These are phyloP conservation scores for Mortierella sp. DNA, from an alignment of 371 early-diverging fungal genomes.

Conservation along the genomic window DNA sequence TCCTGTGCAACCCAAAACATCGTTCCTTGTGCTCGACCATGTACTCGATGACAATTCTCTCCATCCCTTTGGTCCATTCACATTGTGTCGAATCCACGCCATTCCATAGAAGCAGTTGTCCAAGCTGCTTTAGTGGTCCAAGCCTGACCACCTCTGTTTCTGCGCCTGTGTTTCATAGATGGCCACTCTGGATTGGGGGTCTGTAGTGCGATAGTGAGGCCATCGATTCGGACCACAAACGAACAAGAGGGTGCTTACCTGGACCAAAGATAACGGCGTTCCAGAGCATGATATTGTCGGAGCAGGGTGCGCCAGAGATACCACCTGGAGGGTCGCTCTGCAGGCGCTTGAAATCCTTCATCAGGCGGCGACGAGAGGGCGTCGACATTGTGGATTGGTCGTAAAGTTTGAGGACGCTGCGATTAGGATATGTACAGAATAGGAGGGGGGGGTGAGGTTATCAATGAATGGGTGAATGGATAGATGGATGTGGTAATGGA, in stretches of 20 bases:
- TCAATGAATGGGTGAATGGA: not conserved
- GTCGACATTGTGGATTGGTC: slow-evolving; percentile 73
- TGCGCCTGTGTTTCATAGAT: too few relatives aligned
- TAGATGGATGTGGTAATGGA: not conserved
- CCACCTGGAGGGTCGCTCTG: slow-evolving; percentile 95
- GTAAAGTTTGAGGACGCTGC: not conserved
- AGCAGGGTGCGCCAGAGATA: slow-evolving; percentile 91
- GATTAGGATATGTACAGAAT: not conserved
- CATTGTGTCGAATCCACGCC: too few relatives aligned
- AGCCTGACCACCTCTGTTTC: too few relatives aligned
- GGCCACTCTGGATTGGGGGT: too few relatives aligned
- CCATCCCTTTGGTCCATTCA: too few relatives aligned
- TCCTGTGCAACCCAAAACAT: too few relatives aligned
- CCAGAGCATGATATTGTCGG: slow-evolving; percentile 96
- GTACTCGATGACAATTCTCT: too few relatives aligned
- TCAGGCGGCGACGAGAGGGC: slow-evolving; percentile 85
- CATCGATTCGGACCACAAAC: too few relatives aligned
- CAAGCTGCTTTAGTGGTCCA: too few relatives aligned
- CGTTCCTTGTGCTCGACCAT: too few relatives aligned
- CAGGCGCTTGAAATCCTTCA: slow-evolving; percentile 97
- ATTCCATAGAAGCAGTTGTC: too few relatives aligned
- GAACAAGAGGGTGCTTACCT: slow-evolving; percentile 59
- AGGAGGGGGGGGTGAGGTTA: not conserved
- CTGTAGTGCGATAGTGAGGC: too few relatives aligned
- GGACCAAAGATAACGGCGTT: slow-evolving; percentile 99